Base-by-base conservation (phyloP, 2,329 filamentous ascomycete genomes). In the Tolypocladium guangdongense region DNA sequence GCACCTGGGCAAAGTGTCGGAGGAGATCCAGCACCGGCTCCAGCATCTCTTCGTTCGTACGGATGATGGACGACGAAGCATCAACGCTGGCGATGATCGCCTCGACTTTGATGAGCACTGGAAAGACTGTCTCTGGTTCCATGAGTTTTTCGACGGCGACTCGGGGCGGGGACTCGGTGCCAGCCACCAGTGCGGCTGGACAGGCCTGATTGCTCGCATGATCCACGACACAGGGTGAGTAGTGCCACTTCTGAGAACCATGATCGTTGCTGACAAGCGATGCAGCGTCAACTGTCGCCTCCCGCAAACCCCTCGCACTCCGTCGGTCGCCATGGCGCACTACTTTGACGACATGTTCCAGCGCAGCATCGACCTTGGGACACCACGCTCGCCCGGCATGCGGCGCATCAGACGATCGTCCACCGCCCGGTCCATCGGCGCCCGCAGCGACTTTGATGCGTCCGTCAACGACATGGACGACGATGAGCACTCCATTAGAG, bases 131-230 rank as follows among this genome's bases (percentile, higher is more conserved):
- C 76, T 97, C 62, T 96, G 90, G 88, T 97, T 95, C 78, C 87
- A 95, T 66, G 92, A 97, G 68, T 97, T 95, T 77, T 97, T 97
- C 66, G 92, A 97, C 65, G 92, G 90, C 39, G 91, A 97, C 67
- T 85, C 78, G 50, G 92, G 92, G 16, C 86, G 90, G 60, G 92
- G 93, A 18, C 79, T 97, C 1, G 92, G 92, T 54, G 90, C 92
- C 38, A 92, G 86, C 49, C 93, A 97, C 70, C 93, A 97, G 70
- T 96, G 90, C 65, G 92, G 92, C 50, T 97, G 93, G 92, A 96
- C 92, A 38, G 92, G 92, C 27, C 71, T 97, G 60, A 90, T 97
- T 67, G 92, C 92, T 30, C 91, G 95, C 71, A 88, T 97, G 82
- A 97, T 97, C 56, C 92, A 97, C 63, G 93, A 97, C 65, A 96